Conservation (phyloP, 192 early-diverging fungal species). For the Neocallimastix lanati region DNA sequence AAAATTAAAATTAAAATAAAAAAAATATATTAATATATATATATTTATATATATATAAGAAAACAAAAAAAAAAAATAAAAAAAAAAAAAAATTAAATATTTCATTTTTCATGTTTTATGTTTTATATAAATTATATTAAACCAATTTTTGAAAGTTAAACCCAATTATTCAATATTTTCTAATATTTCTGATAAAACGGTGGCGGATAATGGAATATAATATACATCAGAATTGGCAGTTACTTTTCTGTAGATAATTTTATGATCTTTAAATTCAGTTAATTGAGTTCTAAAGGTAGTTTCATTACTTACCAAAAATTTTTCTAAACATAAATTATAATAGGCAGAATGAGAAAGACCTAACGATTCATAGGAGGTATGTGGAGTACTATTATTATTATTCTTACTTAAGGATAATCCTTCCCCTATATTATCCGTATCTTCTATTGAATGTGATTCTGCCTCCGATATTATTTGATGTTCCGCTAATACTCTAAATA, state of each 20-base stretch:
- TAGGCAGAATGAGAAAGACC: slow-evolving; percentile 49
- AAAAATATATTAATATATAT: no score
- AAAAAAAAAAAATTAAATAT: no score
- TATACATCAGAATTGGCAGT: slow-evolving; percentile 12
- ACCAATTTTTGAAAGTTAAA: no score
- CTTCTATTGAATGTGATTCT: slow-evolving; percentile 7
- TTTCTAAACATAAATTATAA: slow-evolving; percentile 55
- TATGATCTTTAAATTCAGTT: slow-evolving; percentile 83
- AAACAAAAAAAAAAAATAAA: no score
- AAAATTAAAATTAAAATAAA: no score
- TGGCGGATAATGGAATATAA: neutral
- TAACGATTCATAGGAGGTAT: slow-evolving; percentile 7
- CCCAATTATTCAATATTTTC: neutral
- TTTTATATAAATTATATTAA: no score
- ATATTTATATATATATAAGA: no score
- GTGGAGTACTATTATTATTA: slow-evolving; percentile 1
- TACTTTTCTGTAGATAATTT: slow-evolving; percentile 53
- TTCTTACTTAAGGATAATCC: slow-evolving; percentile 10
- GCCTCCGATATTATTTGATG: slow-evolving; percentile 43
- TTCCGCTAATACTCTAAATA: slow-evolving; percentile 73
- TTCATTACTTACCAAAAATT: slow-evolving; percentile 66
- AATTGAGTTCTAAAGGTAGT: slow-evolving; percentile 76
- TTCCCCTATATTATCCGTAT: neutral
- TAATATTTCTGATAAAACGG: neutral
- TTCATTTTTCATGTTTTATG: no score